Evolutionary conservation across 2,329 filamentous ascomycete species (phyloP).

Genomic region (Phaeophleospora eucalypticola): DNA sequence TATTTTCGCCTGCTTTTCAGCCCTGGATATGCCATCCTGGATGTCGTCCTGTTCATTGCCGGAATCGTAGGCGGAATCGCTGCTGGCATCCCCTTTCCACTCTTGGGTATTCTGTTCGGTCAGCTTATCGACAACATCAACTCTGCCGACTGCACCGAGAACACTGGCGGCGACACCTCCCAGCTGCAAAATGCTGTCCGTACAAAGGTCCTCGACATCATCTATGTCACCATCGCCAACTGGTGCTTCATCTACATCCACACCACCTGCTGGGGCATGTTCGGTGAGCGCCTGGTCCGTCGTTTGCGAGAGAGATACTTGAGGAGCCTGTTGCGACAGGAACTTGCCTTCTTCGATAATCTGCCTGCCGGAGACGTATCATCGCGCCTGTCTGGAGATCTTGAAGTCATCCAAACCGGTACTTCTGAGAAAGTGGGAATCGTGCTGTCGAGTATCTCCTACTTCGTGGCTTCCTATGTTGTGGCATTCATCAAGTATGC

Average conservation of each 20-base stretch:
- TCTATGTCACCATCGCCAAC: constrained; percentile 61
- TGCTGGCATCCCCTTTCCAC: constrained; percentile 59
- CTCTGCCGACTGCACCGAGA: constrained; percentile 49
- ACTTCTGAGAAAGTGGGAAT: constrained; percentile 69
- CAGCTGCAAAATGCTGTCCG: constrained; percentile 47
- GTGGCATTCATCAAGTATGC: constrained; percentile 64
- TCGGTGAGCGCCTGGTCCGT: constrained; percentile 60
- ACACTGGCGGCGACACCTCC: constrained; percentile 24
- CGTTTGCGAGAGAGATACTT: constrained; percentile 61
- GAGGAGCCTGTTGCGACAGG: constrained; percentile 55
- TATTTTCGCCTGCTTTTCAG: constrained; percentile 16
- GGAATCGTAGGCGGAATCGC: constrained; percentile 37
- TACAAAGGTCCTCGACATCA: constrained; percentile 56
- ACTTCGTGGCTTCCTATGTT: constrained; percentile 64
- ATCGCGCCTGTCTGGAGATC: constrained; percentile 61
- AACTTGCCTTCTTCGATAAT: constrained; percentile 61
- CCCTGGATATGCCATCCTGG: constrained; percentile 11
- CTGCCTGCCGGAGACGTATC: constrained; percentile 61
- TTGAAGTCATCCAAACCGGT: constrained; percentile 62
- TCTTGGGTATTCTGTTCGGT: constrained; percentile 62
- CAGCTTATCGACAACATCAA: constrained; percentile 61
- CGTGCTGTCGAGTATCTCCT: constrained; percentile 57
- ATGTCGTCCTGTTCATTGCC: constrained; percentile 12
- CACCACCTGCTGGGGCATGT: constrained; percentile 60
- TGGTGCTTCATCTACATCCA: constrained; percentile 55